These are phyloP conservation scores for Mortierella sp. DNA, from an alignment of 371 early-diverging fungal genomes.

Conservation along the genomic window DNA sequence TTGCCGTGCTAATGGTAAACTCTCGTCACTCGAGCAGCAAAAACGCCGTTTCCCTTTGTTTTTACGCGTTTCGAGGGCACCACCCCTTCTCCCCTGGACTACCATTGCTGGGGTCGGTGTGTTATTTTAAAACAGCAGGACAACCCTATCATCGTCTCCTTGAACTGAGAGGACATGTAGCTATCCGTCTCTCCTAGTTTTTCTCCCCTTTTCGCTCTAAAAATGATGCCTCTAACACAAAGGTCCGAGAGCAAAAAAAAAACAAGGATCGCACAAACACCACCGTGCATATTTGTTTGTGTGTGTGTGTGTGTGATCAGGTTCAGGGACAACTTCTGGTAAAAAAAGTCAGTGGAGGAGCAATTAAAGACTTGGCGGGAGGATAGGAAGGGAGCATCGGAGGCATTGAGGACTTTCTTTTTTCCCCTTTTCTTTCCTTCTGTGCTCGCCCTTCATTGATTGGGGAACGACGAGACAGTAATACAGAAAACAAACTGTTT, in stretches of 20 bases:
- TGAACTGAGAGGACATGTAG: background rate
- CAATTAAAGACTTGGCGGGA: background rate
- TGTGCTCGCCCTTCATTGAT: background rate
- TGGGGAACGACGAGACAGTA: background rate
- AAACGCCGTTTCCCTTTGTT: background rate
- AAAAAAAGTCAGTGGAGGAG: background rate
- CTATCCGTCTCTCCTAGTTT: background rate
- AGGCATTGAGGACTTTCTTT: background rate
- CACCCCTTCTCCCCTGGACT: too few species aligned
- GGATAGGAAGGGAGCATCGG: conserved; percentile 2
- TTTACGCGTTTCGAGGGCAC: background rate
- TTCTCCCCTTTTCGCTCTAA: background rate
- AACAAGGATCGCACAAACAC: background rate
- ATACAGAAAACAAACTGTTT: background rate
- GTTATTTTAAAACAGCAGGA: background rate
- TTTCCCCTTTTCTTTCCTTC: background rate
- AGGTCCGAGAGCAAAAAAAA: background rate
- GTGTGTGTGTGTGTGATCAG: background rate
- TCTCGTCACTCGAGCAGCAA: too few species aligned
- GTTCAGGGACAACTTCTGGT: background rate
- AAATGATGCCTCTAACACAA: background rate
- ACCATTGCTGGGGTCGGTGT: background rate
- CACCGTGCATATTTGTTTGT: conserved; percentile 3
- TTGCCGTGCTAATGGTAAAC: too few species aligned
- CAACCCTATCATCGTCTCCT: background rate